Evolutionary conservation across 805 yeast species (phyloP).

Genomic region (Metschnikowia rubicola): DNA sequence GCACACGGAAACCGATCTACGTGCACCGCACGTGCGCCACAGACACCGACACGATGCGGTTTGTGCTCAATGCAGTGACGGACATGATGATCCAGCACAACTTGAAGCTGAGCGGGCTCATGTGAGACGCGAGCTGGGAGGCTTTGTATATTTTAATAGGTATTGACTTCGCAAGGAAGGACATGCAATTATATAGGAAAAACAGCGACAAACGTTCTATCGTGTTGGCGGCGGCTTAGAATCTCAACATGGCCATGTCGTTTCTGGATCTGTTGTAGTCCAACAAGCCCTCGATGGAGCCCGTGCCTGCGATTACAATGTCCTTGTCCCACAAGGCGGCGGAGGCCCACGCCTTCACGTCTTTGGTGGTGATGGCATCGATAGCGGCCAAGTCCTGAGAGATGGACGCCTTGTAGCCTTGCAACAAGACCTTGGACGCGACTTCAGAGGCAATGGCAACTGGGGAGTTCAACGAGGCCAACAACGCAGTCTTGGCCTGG

Average conservation of each 20-base stretch:
- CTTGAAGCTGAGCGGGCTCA: constrained; percentile 71
- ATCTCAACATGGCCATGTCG: constrained; percentile 86
- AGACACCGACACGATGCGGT: constrained; percentile 82
- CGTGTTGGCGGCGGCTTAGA: constrained; percentile 26
- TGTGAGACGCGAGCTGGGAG: constrained; percentile 28
- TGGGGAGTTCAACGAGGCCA: constrained; percentile 47
- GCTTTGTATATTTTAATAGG: constrained; percentile 27
- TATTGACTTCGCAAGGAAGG: constrained; percentile 22
- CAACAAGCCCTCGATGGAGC: constrained; percentile 79
- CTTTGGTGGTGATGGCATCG: constrained; percentile 58
- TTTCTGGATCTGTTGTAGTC: constrained; percentile 85
- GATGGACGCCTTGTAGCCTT: constrained; percentile 60
- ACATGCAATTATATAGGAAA: constrained; percentile 19
- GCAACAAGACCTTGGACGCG: constrained; percentile 56
- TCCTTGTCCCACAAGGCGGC: constrained; percentile 78
- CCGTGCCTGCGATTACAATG: constrained; percentile 77
- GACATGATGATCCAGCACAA: constrained; percentile 86
- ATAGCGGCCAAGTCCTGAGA: constrained; percentile 58
- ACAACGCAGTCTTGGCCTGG: constrained; percentile 60
- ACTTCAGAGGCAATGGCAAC: constrained; percentile 52
- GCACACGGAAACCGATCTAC: constrained; percentile 72
- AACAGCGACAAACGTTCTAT: constrained; percentile 10
- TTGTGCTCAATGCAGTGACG: constrained; percentile 87
- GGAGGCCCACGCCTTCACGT: constrained; percentile 71
- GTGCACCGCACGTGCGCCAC: constrained; percentile 96